Evolutionary conservation across 169 alveolate species (phyloP).

Genomic region (Eimeria necatrix): DNA sequence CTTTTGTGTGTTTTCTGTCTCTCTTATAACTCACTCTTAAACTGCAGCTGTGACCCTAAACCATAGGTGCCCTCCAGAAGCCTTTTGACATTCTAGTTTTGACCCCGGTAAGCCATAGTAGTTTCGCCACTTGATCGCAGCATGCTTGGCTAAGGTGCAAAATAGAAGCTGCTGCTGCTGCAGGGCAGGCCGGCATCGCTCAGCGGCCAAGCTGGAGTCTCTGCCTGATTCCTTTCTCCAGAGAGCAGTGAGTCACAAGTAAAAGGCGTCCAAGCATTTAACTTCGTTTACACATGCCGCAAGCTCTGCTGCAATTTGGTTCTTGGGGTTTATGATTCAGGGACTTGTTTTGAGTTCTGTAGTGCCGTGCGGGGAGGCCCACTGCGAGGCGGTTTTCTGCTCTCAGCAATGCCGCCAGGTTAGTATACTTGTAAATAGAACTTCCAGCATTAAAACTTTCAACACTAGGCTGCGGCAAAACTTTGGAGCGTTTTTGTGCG

Average conservation of each 20-base stretch:
- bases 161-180: background rate
- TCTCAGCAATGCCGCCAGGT: conserved; percentile 54
- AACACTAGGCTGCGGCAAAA: background rate
- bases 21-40: too few species aligned
- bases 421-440: background rate
- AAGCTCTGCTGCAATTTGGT: background rate
- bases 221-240: conserved; percentile 11
- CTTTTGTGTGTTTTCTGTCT: too few species aligned
- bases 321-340: conserved; percentile 26
- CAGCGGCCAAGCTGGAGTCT: background rate
- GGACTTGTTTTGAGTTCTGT: conserved; percentile 38
- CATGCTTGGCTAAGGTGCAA: too few species aligned
- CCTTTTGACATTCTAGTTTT: too few species aligned
- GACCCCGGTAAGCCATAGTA: too few species aligned
- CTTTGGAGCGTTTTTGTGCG: background rate
- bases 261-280: background rate
- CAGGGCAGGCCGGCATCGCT: conserved; percentile 24
- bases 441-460: too few species aligned
- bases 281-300: too few species aligned
- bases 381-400: conserved; percentile 54
- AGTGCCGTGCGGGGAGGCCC: conserved; percentile 62
- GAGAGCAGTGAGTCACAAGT: conserved; percentile 7
- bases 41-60: too few species aligned
- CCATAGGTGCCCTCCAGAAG: too few species aligned
- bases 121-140: too few species aligned